phyloP scores from a whole-genome alignment of 179 eudicot genomes.

The Carnegiea gigantea region DNA sequence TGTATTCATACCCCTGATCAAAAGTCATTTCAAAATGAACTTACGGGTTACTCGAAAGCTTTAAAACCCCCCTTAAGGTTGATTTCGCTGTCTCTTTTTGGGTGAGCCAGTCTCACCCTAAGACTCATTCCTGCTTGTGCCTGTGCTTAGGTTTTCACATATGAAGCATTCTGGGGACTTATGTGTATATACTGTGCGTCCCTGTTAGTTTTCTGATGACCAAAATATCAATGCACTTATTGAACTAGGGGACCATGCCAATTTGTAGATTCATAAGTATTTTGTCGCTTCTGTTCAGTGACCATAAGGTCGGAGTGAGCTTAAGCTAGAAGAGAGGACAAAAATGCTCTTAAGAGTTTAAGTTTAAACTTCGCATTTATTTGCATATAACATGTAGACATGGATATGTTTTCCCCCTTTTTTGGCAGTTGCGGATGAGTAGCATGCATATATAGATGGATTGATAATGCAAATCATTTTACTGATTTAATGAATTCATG shows the following conservation, averaged over 20 bases:
- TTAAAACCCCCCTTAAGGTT: background rate
- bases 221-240: background rate
- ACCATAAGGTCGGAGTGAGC: background rate
- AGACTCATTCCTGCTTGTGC: too few relatives aligned
- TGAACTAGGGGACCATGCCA: background rate
- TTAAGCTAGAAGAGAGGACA: background rate
- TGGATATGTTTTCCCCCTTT: too few relatives aligned
- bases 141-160: too few relatives aligned
- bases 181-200: too few relatives aligned
- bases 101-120: too few relatives aligned
- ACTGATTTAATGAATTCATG: background rate
- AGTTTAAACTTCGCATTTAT: background rate
- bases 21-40: background rate
- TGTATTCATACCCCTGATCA: background rate
- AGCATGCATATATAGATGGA: background rate
- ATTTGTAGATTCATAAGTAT: background rate
- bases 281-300: background rate
- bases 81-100: too few relatives aligned
- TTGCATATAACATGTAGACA: too few relatives aligned
- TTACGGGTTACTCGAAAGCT: background rate
- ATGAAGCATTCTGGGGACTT: too few relatives aligned
- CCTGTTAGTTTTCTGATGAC: background rate
- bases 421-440: too few relatives aligned
- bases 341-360: background rate
- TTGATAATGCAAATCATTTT: background rate